Base-by-base conservation (phyloP, 495 filamentous ascomycete species). In the Hyaloscypha hepaticicola region DNA sequence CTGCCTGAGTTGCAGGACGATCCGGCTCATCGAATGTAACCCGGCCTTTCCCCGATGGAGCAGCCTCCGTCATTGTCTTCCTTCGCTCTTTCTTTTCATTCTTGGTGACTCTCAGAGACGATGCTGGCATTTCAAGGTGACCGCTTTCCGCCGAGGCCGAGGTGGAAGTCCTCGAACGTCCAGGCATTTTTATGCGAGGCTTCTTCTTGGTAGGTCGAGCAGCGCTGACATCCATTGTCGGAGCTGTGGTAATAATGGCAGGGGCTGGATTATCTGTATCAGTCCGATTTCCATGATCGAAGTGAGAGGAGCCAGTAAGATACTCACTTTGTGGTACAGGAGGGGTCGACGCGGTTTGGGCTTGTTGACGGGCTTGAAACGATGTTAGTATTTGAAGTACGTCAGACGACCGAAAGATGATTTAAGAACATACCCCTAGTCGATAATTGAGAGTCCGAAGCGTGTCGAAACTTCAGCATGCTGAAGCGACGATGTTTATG, bases 181-280 rank as follows among this genome's bases (percentile, higher is more conserved):
- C 69, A 24, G 78, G 75, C 38, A 86, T 72, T 60, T 76, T 79
- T 59, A 86, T 73, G 34, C 80, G 77, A 61, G 78, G 75, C 48
- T 82, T 78, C 68, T 83, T 84, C 73, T 85, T 88, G 11, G 76
- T 73, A 12, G 76, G 78, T 49, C 77, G 72, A 11, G 82, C 70
- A 16, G 52, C 70, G 24, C 71, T 67, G 16, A 79, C 77, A 53
- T 94, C 85, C 63, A 88, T 82, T 1, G 93, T 94, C 7, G 95
- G 95, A 27, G 93, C 89, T 14, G 95, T 99, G 25, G 88, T 96
- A 72, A 97, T 94, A 72, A 99, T 99, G 55, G 88, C 86, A 22
- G 94, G 94, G 49, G 94, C 91, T 90, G 38, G n/a, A 14, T 56
- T 0, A 34, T 38, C 34, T 5, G 34, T 41, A 53, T 67, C 31